Base-by-base conservation (phyloP, 169 alveolate genomes). In the Ichthyophthirius multifiliis region DNA sequence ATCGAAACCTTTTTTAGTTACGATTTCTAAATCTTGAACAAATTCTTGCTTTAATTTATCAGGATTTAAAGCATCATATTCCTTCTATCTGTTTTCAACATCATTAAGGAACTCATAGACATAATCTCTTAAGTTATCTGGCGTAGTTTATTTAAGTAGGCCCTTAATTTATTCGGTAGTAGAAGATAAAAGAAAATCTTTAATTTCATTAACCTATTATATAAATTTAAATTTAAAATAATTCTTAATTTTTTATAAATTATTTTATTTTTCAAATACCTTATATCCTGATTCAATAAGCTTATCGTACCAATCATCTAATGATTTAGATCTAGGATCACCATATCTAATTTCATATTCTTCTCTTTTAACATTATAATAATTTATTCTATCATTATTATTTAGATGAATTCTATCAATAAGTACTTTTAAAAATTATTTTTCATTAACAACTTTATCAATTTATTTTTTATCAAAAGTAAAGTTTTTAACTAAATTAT, bases 401-500 rank as follows among this genome's bases (percentile, higher is more conserved):
- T 64, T 16, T 30, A 64, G n/a, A 15, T 64, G 0, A 10, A 32
- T 30, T 64, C 46, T 32, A 34, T 64, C 46, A 15, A 64, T 64
- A 15, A 64, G 7, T 32, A 32, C 34, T 34, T 64, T 32, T 30
- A 31, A n/a, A 15, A 64, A 31, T 13, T 64, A 16, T 41, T 64
- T 64, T 64, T 32, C 90, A 20, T 44, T 45, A 34, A 76, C 31
- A 27, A 84, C 13, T 0, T n/a, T 39, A 31, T 31, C 34, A 13
- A 84, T 16, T 64, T 84, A 82, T 73, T 76, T 73, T 20, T 67
- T 34, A 30, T 84, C 83, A 18, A 84, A 67, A 55, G 71, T 84
- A 45, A 30, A 77, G 7, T 47, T 16, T 27, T 77, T 73, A 5
- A 46, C n/a, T 1, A 37, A 18, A 16, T 46, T 32, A 18, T 46